A percentile compares a stretch with the other conserved stretches of the same genome.
Conservation (phyloP, 768 basidiomycete genomes). For the Tylopilus plumbeoviolaceoides region DNA sequence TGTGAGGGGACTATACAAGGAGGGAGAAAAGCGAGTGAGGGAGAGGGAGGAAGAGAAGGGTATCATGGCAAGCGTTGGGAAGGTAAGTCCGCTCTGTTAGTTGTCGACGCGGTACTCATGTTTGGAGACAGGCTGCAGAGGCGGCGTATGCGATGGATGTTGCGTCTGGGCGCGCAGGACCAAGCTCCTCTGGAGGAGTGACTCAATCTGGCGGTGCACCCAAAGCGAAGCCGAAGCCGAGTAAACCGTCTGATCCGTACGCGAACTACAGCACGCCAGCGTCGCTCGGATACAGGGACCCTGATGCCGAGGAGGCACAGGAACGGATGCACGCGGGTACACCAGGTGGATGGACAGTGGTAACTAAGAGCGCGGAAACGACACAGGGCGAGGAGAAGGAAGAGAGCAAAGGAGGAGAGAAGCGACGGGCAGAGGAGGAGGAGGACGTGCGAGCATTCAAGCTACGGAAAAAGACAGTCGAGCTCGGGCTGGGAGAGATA, state of each 20-base stretch:
- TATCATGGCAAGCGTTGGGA: slow-evolving; percentile 84
- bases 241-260: slow-evolving; percentile 60
- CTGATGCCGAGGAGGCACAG: slow-evolving; percentile 68
- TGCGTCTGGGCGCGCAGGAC: slow-evolving; percentile 53
- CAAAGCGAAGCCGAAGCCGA: slow-evolving; percentile 37
- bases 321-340: slow-evolving; percentile 61
- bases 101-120: not conserved
- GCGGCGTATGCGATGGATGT: slow-evolving; percentile 78
- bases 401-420: slow-evolving; percentile 6
- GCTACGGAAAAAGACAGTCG: slow-evolving; percentile 58
- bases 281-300: slow-evolving; percentile 76
- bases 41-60: slow-evolving; percentile 81
- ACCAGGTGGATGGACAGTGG: slow-evolving; percentile 75
- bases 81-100: slow-evolving; percentile 38
- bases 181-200: slow-evolving; percentile 12
- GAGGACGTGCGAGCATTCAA: slow-evolving; percentile 56
- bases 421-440: slow-evolving; percentile 41
- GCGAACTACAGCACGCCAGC: slow-evolving; percentile 87
- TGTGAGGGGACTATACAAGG: slow-evolving; percentile 89
- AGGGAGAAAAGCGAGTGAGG: slow-evolving; percentile 82
- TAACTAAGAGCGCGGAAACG: slow-evolving; percentile 27
- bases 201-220: slow-evolving; percentile 21
- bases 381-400: not conserved
- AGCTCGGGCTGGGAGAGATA: slow-evolving; percentile 65
- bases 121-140: slow-evolving; percentile 57